A percentile compares a stretch with the other conserved stretches of the same genome.
These are phyloP conservation scores for Globisporangium viniferum DNA, from an alignment of 352 stramenopile species.

Conservation along the genomic window DNA sequence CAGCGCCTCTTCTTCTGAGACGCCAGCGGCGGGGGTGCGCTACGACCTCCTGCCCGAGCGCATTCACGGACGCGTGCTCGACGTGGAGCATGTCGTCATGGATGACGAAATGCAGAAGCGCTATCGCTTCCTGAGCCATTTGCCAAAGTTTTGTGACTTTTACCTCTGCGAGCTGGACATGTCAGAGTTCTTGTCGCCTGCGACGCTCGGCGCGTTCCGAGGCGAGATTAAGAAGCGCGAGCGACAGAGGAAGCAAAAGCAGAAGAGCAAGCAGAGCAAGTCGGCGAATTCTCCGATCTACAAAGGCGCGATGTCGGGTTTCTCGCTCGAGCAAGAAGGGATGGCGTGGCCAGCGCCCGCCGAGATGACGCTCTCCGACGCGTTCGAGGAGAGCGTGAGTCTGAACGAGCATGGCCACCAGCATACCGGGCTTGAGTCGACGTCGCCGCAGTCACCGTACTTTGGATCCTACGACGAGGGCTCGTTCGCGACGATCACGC, in stretches of 20 bases:
- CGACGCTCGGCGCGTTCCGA: conserved; percentile 59
- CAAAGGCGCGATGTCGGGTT: conserved; percentile 23
- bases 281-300: conserved; percentile 25
- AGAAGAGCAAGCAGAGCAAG: conserved; percentile 28
- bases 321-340: conserved; percentile 57
- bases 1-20: conserved; percentile 4
- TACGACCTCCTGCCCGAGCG: conserved; percentile 56
- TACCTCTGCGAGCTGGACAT: conserved; percentile 88
- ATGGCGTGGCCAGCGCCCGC: conserved; percentile 56
- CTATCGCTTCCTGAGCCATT: conserved; percentile 84
- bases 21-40: conserved; percentile 19
- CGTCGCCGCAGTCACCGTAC: conserved; percentile 8
- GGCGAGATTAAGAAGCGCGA: conserved; percentile 75
- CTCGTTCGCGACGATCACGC: conserved; percentile 70
- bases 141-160: conserved; percentile 85
- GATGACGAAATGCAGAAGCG: conserved; percentile 81
- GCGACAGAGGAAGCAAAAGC: conserved; percentile 62
- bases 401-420: background rate
- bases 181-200: conserved; percentile 55
- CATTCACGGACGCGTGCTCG: conserved; percentile 61
- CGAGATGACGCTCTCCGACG: conserved; percentile 42
- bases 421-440: conserved; percentile 9
- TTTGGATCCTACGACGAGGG: conserved; percentile 26
- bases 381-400: conserved; percentile 31
- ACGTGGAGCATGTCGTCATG: conserved; percentile 88